Conservation (phyloP, 805 yeast genomes). For the Starmera dryadoides region DNA sequence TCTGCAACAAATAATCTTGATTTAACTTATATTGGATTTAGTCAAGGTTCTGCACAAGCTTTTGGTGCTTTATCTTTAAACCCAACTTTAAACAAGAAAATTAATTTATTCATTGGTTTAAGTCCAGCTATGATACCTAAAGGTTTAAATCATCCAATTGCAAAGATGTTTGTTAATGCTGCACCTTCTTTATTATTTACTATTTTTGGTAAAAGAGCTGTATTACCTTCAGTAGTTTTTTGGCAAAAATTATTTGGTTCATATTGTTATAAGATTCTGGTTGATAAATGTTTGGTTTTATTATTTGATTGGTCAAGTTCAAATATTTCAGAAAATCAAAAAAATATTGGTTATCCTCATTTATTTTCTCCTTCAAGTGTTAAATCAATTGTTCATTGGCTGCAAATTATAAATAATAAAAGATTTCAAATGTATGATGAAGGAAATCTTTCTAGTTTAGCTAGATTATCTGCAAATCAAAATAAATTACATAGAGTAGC, state of each 20-base stretch:
- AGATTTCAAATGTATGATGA: slow-evolving; percentile 77
- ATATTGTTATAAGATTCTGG: slow-evolving; percentile 56
- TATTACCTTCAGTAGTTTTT: slow-evolving; percentile 62
- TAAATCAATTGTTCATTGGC: slow-evolving; percentile 80
- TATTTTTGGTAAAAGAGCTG: slow-evolving; percentile 66
- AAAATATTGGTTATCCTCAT: slow-evolving; percentile 67
- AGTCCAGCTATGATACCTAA: slow-evolving; percentile 95
- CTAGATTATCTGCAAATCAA: slow-evolving; percentile 10
- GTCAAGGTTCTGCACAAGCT: slow-evolving; percentile 93
- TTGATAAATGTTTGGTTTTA: slow-evolving; percentile 53
- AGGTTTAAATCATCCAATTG: slow-evolving; percentile 69
- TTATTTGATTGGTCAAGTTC: slow-evolving; percentile 66
- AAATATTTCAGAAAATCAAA: slow-evolving; percentile 63
- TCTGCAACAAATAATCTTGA: slow-evolving; percentile 32
- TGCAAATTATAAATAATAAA: slow-evolving; percentile 63
- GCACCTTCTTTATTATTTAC: slow-evolving; percentile 67
- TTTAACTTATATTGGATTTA: slow-evolving; percentile 77
- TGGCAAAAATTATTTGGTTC: slow-evolving; percentile 79
- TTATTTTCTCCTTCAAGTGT: slow-evolving; percentile 78
- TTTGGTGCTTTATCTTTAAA: slow-evolving; percentile 72
- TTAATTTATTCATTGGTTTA: slow-evolving; percentile 63
- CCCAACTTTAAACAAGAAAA: slow-evolving; percentile 50
- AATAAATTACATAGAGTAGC: slow-evolving; percentile 39
- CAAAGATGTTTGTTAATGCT: slow-evolving; percentile 66
- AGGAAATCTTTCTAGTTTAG: slow-evolving; percentile 18